Conservation (phyloP, 176 grass and related monocot genomes). For the Aegilops bicornis region DNA sequence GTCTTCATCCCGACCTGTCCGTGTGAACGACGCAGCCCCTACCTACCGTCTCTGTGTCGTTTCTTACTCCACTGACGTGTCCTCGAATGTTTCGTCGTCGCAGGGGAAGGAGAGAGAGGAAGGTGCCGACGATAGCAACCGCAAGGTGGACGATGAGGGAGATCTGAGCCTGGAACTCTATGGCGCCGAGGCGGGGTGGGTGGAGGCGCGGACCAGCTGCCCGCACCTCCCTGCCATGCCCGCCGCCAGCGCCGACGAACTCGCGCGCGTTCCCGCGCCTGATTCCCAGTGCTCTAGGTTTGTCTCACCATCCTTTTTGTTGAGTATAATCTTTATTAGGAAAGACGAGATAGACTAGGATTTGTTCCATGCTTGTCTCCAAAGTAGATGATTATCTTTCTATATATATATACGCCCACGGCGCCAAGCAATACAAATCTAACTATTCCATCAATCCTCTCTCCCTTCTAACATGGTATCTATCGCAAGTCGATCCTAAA, state of each 20-base stretch:
- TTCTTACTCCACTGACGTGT: background rate
- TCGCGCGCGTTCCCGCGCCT: slow-evolving; percentile 57
- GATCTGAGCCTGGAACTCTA: slow-evolving; percentile 33
- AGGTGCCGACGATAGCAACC: background rate
- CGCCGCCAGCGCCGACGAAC: slow-evolving; percentile 36
- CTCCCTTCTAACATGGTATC: too few species aligned
- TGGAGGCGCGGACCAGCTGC: slow-evolving; percentile 81
- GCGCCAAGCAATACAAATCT: too few species aligned
- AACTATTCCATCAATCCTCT: too few species aligned
- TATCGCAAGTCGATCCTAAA: too few species aligned
- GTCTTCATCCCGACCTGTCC: slow-evolving; percentile 1
- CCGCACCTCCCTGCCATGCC: slow-evolving; percentile 58
- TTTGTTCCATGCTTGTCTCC: too few species aligned
- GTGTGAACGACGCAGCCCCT: background rate
- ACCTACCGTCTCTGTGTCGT: background rate
- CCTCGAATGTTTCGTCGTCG: background rate
- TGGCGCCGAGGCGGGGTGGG: slow-evolving; percentile 65
- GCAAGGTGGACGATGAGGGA: background rate
- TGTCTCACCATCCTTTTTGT: background rate
- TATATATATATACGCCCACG: too few species aligned
- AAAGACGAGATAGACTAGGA: too few species aligned
- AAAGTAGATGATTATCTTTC: too few species aligned
- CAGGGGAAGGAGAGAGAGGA: slow-evolving; percentile 45
- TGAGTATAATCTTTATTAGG: too few species aligned
- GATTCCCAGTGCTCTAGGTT: slow-evolving; percentile 77